Evolutionary conservation across 768 basidiomycete species (phyloP), one percentile per base, ranked within the genome.

Genomic region (Tulasnella sp.): DNA sequence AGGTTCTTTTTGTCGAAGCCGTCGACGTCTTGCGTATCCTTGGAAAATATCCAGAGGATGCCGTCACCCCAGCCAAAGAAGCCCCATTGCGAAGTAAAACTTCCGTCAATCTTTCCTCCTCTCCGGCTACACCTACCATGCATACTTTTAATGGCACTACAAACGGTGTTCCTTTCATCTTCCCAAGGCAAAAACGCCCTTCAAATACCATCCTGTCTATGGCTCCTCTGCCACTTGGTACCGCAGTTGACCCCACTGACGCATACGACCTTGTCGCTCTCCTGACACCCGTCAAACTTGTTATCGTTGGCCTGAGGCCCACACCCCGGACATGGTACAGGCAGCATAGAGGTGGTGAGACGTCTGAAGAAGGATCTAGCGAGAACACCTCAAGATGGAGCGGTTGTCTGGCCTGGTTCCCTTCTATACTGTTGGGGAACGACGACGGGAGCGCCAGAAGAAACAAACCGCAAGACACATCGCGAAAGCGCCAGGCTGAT

Each of bases 1-100:
- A 89, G 67, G 83, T 98, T 9, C 74, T 98, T 12, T 96, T 96
- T 62, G 84, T 99, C 5, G 93, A 97, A 43, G 92, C 93, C 11
- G 82, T 87, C 14, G 96, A 99, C 67, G 89, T 88, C 32, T 76
- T 98, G 42, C 83, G 96, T 15, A 88, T 99, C 51, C 75, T 98
- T 2, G 96, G 96, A 1, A 87, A 84, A 64, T 94, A 97, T 65
- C 86, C 87, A 3, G 78, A 82, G 11, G 54, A 63, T 1, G 11
- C 40, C 55, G 46, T 35, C 19, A 59, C 19, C n/a, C 57, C 53
- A 7, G 63, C 51, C 19, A 43, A 34, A 14, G 55, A 57, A 4
- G 48, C 43, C 12, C n/a, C n/a, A n/a, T n/a, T n/a, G n/a, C n/a
- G n/a, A n/a, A 17, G 32, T 17, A 52, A 48, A 46, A 6, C 36